Percentiles rank a stretch among this genome's conserved stretches.
These are phyloP conservation scores for Globisporangium cederbergense DNA, from an alignment of 352 stramenopile species.

Conservation along the genomic window DNA sequence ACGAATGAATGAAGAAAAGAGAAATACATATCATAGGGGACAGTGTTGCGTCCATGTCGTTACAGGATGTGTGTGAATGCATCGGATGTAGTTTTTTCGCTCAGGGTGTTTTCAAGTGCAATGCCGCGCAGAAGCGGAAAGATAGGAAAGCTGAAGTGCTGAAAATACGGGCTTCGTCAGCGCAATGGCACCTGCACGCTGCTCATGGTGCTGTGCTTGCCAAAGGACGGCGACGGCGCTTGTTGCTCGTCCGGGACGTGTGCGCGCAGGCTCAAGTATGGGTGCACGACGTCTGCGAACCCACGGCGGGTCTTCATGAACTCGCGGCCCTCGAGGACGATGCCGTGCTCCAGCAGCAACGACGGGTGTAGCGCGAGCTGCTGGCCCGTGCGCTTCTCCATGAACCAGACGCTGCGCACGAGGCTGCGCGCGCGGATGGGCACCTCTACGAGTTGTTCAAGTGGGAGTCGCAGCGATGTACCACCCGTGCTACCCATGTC, in stretches of 20 bases:
- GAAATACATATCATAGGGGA: background rate
- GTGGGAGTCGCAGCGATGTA: constrained; percentile 16
- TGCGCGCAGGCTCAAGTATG: constrained; percentile 23
- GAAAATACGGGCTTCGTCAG: background rate
- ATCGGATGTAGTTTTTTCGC: constrained; percentile 1
- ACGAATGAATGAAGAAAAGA: background rate
- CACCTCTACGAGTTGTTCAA: constrained; percentile 26
- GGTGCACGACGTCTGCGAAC: constrained; percentile 44
- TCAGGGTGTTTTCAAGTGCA: constrained; percentile 1
- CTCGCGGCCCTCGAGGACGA: constrained; percentile 19
- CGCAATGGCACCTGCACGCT: constrained; percentile 9
- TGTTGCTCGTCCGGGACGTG: constrained; percentile 14
- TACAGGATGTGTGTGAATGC: background rate
- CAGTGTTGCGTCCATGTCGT: background rate
- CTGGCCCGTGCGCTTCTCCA: constrained; percentile 18
- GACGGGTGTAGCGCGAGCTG: constrained; percentile 21
- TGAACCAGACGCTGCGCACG: constrained; percentile 22
- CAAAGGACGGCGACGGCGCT: background rate
- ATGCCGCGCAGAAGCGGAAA: too few relatives aligned
- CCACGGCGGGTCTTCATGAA: constrained; percentile 36
- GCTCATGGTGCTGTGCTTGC: background rate
- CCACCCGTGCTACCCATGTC: background rate
- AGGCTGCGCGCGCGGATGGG: constrained; percentile 30
- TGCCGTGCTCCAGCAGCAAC: constrained; percentile 26
- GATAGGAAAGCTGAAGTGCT: background rate